A percentile compares a stretch with the other conserved stretches of the same genome.
These are phyloP conservation scores for Citrus trifoliata DNA, from an alignment of 345 rosid genomes.

Conservation along the genomic window DNA sequence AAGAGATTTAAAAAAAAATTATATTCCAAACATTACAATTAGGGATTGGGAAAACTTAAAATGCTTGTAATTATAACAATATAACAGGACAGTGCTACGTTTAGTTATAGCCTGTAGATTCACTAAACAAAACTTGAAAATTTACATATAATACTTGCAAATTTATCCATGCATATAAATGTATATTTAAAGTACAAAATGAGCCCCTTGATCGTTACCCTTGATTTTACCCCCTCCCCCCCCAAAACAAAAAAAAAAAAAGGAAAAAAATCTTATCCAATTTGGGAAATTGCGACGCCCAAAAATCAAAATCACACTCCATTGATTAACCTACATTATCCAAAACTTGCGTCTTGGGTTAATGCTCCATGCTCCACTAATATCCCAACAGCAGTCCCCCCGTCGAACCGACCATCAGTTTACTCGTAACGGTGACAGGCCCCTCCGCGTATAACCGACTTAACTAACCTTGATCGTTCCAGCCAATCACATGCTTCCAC, in stretches of 20 bases:
- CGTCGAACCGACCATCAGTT: neutral
- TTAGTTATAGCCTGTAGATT: too few species aligned
- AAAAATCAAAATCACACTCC: neutral
- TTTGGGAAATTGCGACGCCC: neutral
- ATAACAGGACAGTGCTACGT: too few species aligned
- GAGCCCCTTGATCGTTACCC: too few species aligned
- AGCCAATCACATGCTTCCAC: neutral
- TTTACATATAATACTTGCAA: too few species aligned
- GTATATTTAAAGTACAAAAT: too few species aligned
- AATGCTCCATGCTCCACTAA: neutral
- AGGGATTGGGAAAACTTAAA: too few species aligned
- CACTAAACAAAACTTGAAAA: too few species aligned
- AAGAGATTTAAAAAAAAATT: too few species aligned
- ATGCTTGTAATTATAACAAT: too few species aligned
- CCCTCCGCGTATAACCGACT: neutral
- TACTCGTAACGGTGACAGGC: neutral
- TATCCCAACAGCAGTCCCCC: neutral
- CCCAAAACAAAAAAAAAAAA: neutral
- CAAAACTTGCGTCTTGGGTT: neutral
- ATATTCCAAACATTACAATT: too few species aligned
- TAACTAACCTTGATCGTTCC: neutral
- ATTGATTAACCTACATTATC: neutral
- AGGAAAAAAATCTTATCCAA: neutral
- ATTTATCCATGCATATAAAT: too few species aligned
- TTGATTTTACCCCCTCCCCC: too few species aligned